Conservation (phyloP, 331 rosid species). For the Malus hybrid region DNA sequence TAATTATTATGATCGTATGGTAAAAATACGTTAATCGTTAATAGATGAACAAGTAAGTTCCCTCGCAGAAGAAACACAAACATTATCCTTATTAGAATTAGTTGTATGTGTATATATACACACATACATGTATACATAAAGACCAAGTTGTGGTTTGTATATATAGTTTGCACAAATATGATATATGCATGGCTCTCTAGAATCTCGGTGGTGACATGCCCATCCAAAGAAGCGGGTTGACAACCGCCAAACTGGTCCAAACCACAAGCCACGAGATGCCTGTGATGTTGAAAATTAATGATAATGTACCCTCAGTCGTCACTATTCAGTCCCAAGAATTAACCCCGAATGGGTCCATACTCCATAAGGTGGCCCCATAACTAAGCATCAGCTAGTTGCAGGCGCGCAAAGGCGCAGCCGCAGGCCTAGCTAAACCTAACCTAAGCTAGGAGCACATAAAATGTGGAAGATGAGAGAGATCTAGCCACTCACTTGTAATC, state of each 20-base stretch:
- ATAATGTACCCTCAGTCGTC: slow-evolving; percentile 12
- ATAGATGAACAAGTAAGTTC: too few species aligned
- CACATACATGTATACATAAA: neutral
- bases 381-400: neutral
- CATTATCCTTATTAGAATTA: neutral
- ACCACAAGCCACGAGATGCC: slow-evolving; percentile 52
- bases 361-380: neutral
- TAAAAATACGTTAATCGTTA: too few species aligned
- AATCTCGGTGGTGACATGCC: neutral
- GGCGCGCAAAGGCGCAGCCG: neutral
- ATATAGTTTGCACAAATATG: neutral
- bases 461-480: neutral
- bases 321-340: neutral
- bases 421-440: neutral
- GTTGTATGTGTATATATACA: neutral
- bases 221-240: slow-evolving; percentile 13
- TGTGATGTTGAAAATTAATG: slow-evolving; percentile 9
- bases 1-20: too few species aligned
- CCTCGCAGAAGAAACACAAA: too few species aligned
- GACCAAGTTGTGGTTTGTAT: neutral
- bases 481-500: neutral
- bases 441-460: neutral
- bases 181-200: neutral
- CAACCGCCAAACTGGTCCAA: slow-evolving; percentile 62
- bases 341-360: slow-evolving; percentile 10